Base-by-base conservation (phyloP, 179 eudicot species). In the Actinidia chinensis region DNA sequence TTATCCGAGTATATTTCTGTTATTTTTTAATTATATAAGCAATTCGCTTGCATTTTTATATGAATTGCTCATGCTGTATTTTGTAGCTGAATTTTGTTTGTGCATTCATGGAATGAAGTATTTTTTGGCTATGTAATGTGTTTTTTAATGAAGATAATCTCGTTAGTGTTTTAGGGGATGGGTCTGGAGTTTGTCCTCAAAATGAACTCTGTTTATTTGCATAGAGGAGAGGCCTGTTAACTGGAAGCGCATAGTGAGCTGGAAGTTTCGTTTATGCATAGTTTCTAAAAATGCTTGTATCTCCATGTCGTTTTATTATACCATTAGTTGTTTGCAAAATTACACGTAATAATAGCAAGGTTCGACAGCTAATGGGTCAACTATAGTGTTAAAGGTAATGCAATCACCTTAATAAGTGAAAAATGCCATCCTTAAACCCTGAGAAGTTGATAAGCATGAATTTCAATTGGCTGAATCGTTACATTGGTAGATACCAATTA, bases 1-100 rank as follows among this genome's bases (percentile, higher is more conserved):
- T 6, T 1, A 58, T 44, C 8, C 20, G 42, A 7, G 33, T 42
- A 4, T 55, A 10, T 11, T 40, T 20, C 10, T 13, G 7, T 59
- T 18, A 13, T 55, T 55, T 36, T 73, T 8, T 17, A 18, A 40
- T 48, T 61, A 13, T 69, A 4, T n/a, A 58, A 7, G 2, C 23
- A 8, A 40, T 42, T 42, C 17, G 23, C 71, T 50, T 23, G 54
- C 18, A 68, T 17, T 14, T 28, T 71, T 71, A 11, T 6, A 43
- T 71, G 75, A 71, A 71, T 50, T 51, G 22, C 75, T 67, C 8
- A n/a, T n/a, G 50, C 15, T 43, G 14, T 25, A 20, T 68, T 15
- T 14, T 14, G 44, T 17, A 43, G 68, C 47, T 65, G 69, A 20
- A 42, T 43, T 40, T 65, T 36, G 48, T 2, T 8, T 43, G n/a